Base-by-base conservation (phyloP, 805 yeast species). In the Sugiyamaella lignohabitans region DNA sequence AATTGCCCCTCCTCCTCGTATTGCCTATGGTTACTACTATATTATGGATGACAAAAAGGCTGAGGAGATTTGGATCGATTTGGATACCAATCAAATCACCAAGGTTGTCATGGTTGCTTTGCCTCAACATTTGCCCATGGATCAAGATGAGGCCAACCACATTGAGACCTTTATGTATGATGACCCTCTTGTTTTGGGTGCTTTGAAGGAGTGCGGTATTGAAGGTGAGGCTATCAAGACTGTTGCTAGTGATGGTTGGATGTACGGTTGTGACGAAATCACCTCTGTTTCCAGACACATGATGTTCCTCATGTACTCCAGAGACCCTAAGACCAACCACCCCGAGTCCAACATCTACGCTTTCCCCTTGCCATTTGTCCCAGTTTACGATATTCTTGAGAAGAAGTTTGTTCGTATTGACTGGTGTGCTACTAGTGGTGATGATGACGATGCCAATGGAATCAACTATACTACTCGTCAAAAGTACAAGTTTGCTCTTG, bases 171-270 rank as follows among this genome's bases (percentile, higher is more conserved):
- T 68, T 45, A 71, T 78, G 47, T 57, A 67, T 54, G 57, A 63
- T 21, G 81, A 80, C 59, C 87, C 87, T 21, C 50, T 59, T 1
- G 79, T 82, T 51, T 52, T 63, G 53, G 85, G 80, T 21, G 89
- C 84, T 63, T 70, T 82, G 58, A 84, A 71, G 51, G 82, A 82
- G 65, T 73, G 83, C 65, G 62, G 77, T 61, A 67, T 63, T 49
- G 56, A 62, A 24, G 53, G 52, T 29, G 47, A 43, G 11, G 49
- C 49, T 4, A 21, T 43, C 19, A 46, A 57, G 17, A 43, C 47
- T 21, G 79, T 82, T 42, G 75, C 80, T 56, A 75, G 74, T 59
- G 91, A 84, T 62, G 87, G 87, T 45, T 85, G 95, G 94, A 85
- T 84, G 74, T 84, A 85, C 62, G 94, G 91, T 59, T 80, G 87